Base-by-base conservation (phyloP, 108 stramenopile species). In the Cyclotella choctawhatcheeana region DNA sequence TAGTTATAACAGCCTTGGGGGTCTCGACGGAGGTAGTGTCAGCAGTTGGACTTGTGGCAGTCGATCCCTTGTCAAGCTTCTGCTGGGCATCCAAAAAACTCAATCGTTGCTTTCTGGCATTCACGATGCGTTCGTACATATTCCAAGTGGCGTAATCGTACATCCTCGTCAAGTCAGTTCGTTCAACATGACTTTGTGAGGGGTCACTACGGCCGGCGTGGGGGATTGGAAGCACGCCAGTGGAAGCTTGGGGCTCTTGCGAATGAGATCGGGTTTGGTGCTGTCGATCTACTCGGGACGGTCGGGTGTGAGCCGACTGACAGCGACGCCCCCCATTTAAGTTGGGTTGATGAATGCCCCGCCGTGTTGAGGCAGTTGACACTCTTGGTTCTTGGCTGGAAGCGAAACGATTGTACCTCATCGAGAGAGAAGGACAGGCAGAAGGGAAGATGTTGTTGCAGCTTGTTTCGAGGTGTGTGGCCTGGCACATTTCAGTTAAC, bases 71-170 rank as follows among this genome's bases (percentile, higher is more conserved):
- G 10, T 22, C 2, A 10, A 22, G 20, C n/a, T 22, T 52, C 51
- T 10, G 20, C 24, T 52, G 51, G 24, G 51, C 51, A 52, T 52
- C 51, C 3, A 52, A 22, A 2, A 22, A 22, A 22, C 21, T 10
- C 22, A 22, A 22, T 22, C 51, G 4, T 52, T 2, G 21, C 22
- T 22, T n/a, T 22, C 51, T n/a, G 2, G 51, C 51, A 22, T 52
- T 52, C 10, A 52, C 51, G 21, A 52, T 52, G 21, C 51, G 51
- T 52, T 52, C 51, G 21, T 52, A 52, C 51, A 52, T 52, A 2
- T 52, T 52, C 51, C 51, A 52, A 52, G 51, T 52, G 21, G 51
- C 51, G 24, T 5, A 52, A 52, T 52, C 51, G 51, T 52, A 52
- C 51, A 52, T 52, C 21, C 51, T 52, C 21, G 51, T 52, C 21